A percentile compares a stretch with the other conserved stretches of the same genome.
These are phyloP conservation scores for Ceraceosorus bombacis DNA, from an alignment of 1,284 basidiomycete genomes.

Conservation along the genomic window DNA sequence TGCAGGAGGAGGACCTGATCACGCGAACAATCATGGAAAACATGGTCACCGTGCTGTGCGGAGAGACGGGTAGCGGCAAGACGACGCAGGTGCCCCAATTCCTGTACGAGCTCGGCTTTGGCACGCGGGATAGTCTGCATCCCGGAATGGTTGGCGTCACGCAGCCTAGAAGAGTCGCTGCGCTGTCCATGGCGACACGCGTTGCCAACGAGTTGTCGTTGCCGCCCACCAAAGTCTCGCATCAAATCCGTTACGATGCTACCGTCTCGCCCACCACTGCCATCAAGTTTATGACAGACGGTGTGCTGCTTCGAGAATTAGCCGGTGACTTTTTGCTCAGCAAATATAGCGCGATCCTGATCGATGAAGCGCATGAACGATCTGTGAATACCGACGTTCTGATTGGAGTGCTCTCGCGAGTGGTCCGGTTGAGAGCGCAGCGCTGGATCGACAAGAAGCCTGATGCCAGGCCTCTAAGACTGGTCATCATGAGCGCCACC, in stretches of 20 bases:
- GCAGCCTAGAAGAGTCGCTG: slow-evolving; percentile 93
- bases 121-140: slow-evolving; percentile 55
- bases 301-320: slow-evolving; percentile 86
- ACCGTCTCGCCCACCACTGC: slow-evolving; percentile 79
- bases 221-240: slow-evolving; percentile 71
- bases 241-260: slow-evolving; percentile 95
- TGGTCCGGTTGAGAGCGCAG: slow-evolving; percentile 68
- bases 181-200: slow-evolving; percentile 87
- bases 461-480: slow-evolving; percentile 63
- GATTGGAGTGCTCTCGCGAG: slow-evolving; percentile 87
- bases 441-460: slow-evolving; percentile 35
- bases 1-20: slow-evolving; percentile 86
- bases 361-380: slow-evolving; percentile 96
- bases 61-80: slow-evolving; percentile 92
- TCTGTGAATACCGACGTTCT: slow-evolving; percentile 98
- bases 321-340: slow-evolving; percentile 79
- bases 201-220: slow-evolving; percentile 82
- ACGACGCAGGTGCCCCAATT: slow-evolving; percentile 97
- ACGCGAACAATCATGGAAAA: slow-evolving; percentile 85
- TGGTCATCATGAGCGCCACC: slow-evolving; percentile 98
- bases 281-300: slow-evolving; percentile 99
- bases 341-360: slow-evolving; percentile 78
- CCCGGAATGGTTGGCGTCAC: slow-evolving; percentile 97
- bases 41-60: slow-evolving; percentile 66
- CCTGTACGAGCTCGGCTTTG: slow-evolving; percentile 89